Evolutionary conservation across 2,329 filamentous ascomycete genomes (phyloP).

Genomic region (Mollisia scopiformis): DNA sequence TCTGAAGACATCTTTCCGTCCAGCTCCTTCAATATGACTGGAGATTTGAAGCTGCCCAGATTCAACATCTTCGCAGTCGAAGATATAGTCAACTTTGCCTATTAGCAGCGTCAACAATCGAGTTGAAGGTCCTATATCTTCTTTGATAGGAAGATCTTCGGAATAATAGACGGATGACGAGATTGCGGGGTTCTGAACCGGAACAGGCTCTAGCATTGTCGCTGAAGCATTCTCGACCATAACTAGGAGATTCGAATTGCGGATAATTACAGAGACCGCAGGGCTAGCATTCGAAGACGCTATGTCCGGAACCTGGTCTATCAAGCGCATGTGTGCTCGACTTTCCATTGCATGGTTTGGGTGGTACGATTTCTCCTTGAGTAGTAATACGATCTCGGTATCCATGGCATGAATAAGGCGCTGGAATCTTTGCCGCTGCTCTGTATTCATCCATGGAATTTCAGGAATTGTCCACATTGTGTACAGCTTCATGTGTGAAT

Average conservation of each 20-base stretch:
- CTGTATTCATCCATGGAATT: neutral
- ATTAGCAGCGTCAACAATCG: neutral
- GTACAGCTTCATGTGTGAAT: conserved; percentile 16
- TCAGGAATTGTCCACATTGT: conserved; percentile 13
- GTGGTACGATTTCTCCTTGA: neutral
- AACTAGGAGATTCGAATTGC: neutral
- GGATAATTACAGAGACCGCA: too few relatives aligned
- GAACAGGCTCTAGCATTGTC: neutral
- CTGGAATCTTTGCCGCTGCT: neutral
- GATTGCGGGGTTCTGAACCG: neutral
- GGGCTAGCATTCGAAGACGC: too few relatives aligned
- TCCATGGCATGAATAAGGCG: too few relatives aligned
- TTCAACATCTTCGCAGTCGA: neutral
- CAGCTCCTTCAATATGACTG: neutral
- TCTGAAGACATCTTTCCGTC: neutral
- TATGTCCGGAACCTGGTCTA: too few relatives aligned
- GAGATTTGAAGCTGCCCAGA: neutral
- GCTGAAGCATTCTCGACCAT: neutral
- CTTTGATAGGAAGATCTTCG: neutral
- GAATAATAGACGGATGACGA: neutral
- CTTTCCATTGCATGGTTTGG: neutral
- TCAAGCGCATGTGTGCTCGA: neutral
- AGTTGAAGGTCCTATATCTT: neutral
- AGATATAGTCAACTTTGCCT: neutral
- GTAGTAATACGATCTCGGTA: neutral